Evolutionary conservation across 176 grass and related monocot species (phyloP).

Genomic region (Paspalum notatum): DNA sequence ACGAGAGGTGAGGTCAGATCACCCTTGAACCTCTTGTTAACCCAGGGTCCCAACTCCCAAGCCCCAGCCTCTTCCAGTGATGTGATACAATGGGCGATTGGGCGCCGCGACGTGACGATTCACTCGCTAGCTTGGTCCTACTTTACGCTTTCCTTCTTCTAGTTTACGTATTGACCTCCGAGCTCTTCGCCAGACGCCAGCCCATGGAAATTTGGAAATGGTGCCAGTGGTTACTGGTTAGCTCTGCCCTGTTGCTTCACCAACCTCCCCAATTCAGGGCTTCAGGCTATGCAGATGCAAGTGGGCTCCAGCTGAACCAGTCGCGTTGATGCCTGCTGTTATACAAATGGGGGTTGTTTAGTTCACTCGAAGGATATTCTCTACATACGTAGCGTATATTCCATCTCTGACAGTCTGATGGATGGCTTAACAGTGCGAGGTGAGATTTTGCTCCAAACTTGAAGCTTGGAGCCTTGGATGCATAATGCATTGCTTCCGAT

Average conservation of each 20-base stretch:
- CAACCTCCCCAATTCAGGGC: conserved; percentile 16
- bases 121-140: not conserved
- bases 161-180: not conserved
- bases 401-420: not conserved
- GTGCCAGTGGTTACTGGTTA: not conserved
- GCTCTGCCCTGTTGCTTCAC: conserved; percentile 24
- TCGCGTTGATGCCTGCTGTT: not conserved
- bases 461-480: not conserved
- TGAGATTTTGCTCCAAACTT: not conserved
- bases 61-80: not conserved
- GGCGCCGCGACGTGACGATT: no score
- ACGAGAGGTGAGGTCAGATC: conserved; percentile 4
- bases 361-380: conserved; percentile 12
- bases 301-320: not conserved
- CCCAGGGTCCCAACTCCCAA: not conserved
- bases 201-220: not conserved
- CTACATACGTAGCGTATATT: not conserved
- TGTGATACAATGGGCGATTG: not conserved
- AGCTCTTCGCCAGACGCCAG: not conserved
- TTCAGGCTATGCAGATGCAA: not conserved
- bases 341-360: not conserved
- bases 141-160: not conserved
- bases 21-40: not conserved
- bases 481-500: not conserved
- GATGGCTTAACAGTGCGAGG: not conserved